Base-by-base conservation (phyloP, 495 filamentous ascomycete genomes). In the Alectoria sarmentosa region DNA sequence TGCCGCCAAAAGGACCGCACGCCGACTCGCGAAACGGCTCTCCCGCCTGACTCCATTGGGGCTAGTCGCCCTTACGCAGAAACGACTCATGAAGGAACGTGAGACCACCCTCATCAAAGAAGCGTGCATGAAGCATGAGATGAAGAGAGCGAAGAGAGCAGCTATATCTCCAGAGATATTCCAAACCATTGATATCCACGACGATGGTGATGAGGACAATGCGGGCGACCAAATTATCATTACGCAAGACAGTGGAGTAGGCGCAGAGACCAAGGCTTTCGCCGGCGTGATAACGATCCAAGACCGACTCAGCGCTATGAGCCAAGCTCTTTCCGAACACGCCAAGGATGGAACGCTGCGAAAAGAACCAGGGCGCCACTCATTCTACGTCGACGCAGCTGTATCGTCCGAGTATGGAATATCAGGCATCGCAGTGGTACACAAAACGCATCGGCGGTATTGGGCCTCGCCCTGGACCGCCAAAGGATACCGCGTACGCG, bases 251-350 rank as follows among this genome's bases (percentile, higher is more conserved):
- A 30, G 5, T 34, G 30, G 19, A n/a, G 41, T 17, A 39, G 32
- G 48, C 14, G 21, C 48, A 34, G 19, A 60, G n/a, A 28, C 14
- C 28, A 42, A n/a, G 38, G 26, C 21, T 23, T 65, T 67, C 42
- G 26, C 62, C 15, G 48, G 66, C 28, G 17, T 56, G 32, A 41
- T 65, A 13, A 41, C 49, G 19, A 65, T 65, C 57, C 61, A 65
- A 58, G 57, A 57, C 57, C 56, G 48, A 36, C 42, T 56, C 10
- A 49, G 54, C 17, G 66, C 66, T 14, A 57, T 58, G 42, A 61
- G 37, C 42, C 66, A 67, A 30, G 62, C 57, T 54, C 66, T 67
- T 61, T 56, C 58, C 58, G 62, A 67, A 41, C 38, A 67, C 42
- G 30, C 32, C 38, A 54, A 57, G 23, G 42, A 61, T 0, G 34